These are phyloP conservation scores for Ceratocystis diversiconidia DNA, from an alignment of 2,329 filamentous ascomycete genomes.

Conservation along the genomic window DNA sequence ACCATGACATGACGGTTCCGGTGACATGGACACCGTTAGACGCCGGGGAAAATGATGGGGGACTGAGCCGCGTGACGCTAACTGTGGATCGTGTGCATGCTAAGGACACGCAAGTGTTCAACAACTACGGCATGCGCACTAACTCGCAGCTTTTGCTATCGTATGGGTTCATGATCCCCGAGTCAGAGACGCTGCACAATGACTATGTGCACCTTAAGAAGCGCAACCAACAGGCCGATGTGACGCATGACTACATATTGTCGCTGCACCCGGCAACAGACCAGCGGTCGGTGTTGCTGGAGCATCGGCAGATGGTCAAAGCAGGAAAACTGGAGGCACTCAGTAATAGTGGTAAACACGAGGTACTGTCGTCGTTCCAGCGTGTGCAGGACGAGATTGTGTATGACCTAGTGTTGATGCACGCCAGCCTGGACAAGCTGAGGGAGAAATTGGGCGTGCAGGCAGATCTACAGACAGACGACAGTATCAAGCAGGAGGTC, in stretches of 20 bases:
- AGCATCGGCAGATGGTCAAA: neutral
- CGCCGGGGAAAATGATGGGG: conserved; percentile 12
- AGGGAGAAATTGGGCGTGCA: neutral
- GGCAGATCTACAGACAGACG: neutral
- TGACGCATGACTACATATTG: conserved; percentile 34
- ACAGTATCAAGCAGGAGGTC: conserved; percentile 18
- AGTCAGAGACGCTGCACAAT: conserved; percentile 37
- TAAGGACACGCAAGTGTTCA: conserved; percentile 44
- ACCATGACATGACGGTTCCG: conserved; percentile 49
- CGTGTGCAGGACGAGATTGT: conserved; percentile 41
- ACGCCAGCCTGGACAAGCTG: conserved; percentile 21
- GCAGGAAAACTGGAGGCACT: conserved; percentile 20
- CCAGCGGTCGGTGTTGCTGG: conserved; percentile 31
- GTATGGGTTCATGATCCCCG: conserved; percentile 46
- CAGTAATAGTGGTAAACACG: conserved; percentile 24
- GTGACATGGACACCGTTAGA: conserved; percentile 34
- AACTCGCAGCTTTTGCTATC: conserved; percentile 55
- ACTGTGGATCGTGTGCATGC: conserved; percentile 30
- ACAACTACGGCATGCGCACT: conserved; percentile 62
- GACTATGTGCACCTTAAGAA: conserved; percentile 46
- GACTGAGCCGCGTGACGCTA: conserved; percentile 28
- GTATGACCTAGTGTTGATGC: conserved; percentile 33
- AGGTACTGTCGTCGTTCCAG: conserved; percentile 27
- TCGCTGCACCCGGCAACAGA: conserved; percentile 37
- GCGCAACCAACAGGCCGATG: conserved; percentile 24